phyloP scores from a whole-genome alignment of 495 filamentous ascomycete genomes.

The Penicillium fimorum region DNA sequence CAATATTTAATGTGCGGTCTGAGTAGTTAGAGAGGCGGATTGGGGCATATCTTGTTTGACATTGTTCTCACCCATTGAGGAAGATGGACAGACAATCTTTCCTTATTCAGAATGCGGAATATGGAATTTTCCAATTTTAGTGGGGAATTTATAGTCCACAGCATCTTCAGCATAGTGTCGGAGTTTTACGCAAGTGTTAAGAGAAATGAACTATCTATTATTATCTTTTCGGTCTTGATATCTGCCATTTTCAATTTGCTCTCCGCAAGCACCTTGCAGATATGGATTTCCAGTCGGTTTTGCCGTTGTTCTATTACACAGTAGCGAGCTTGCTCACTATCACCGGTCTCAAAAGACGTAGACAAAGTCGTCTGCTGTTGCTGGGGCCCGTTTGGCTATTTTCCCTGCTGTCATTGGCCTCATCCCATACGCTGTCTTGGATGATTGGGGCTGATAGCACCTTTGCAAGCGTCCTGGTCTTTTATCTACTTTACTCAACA shows the following conservation, averaged over 20 bases:
- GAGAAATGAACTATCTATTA: neutral
- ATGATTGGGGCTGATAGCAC: constrained; percentile 6
- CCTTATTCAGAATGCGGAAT: neutral
- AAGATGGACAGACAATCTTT: neutral
- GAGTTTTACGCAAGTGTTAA: neutral
- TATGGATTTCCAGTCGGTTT: neutral
- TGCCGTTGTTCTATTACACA: neutral
- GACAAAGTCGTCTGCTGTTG: neutral
- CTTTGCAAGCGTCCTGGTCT: constrained; percentile 1
- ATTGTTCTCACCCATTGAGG: neutral
- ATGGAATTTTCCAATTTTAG: neutral
- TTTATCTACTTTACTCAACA: constrained; percentile 1
- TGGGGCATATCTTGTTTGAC: neutral
- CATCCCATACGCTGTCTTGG: neutral
- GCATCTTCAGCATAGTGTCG: neutral
- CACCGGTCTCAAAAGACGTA: neutral
- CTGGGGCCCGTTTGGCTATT: neutral
- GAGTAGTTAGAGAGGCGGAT: neutral
- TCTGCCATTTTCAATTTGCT: neutral
- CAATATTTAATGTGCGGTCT: neutral
- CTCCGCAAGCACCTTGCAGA: neutral
- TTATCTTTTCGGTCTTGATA: neutral
- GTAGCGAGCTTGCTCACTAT: neutral
- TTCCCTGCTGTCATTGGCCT: neutral
- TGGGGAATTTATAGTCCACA: neutral